Percentiles rank a stretch among this genome's conserved stretches.
Evolutionary conservation across 2,329 filamentous ascomycete genomes (phyloP).

Genomic region (Neurospora sp.): DNA sequence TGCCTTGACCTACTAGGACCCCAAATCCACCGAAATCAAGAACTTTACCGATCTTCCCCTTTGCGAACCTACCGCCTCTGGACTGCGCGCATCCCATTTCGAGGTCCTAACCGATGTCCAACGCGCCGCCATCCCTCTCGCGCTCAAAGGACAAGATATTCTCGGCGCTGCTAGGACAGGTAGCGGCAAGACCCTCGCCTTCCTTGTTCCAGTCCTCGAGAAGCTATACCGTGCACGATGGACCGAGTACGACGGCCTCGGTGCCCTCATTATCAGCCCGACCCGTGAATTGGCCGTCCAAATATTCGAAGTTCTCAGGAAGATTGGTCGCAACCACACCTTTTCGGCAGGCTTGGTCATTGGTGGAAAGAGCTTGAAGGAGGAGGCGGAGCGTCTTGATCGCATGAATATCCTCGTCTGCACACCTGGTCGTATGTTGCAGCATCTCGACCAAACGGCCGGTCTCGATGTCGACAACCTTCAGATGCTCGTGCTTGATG

Average conservation of each 20-base stretch:
- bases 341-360: constrained; percentile 93
- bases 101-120: constrained; percentile 88
- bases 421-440: constrained; percentile 87
- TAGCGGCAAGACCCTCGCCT: constrained; percentile 90
- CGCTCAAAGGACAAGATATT: constrained; percentile 77
- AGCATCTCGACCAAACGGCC: constrained; percentile 91
- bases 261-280: constrained; percentile 85
- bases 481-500: constrained; percentile 87
- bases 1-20: constrained; percentile 36
- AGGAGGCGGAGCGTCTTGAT: constrained; percentile 73
- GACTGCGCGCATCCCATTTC: constrained; percentile 81
- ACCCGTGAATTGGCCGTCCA: constrained; percentile 93
- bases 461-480: constrained; percentile 83
- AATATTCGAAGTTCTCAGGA: constrained; percentile 89
- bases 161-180: constrained; percentile 93
- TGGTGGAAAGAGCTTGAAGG: constrained; percentile 81
- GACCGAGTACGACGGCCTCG: constrained; percentile 83
- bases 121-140: constrained; percentile 75
- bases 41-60: constrained; percentile 79
- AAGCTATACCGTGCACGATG: constrained; percentile 83
- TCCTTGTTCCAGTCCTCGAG: constrained; percentile 84
- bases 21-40: constrained; percentile 47
- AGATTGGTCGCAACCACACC: constrained; percentile 77
- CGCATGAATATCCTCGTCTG: constrained; percentile 97
- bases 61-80: constrained; percentile 67